Evolutionary conservation across 768 basidiomycete genomes (phyloP).

Genomic region (Russula sp.): DNA sequence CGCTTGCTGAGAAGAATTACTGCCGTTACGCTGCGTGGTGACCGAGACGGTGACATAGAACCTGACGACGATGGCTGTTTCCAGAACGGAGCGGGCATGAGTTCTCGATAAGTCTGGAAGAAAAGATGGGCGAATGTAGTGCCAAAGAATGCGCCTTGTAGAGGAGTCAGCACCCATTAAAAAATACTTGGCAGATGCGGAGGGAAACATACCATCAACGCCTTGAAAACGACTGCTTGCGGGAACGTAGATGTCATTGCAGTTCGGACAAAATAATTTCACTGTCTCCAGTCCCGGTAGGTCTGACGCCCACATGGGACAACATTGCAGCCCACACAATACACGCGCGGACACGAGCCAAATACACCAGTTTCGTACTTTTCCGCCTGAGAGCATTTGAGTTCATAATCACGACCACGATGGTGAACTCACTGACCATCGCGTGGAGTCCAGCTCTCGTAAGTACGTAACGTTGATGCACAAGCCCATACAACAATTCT

Average conservation of each 20-base stretch:
- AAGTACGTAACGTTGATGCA: conserved; percentile 96
- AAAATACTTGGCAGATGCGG: conserved; percentile 3
- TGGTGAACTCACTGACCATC: conserved; percentile 60
- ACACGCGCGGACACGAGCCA: conserved; percentile 93
- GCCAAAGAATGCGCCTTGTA: conserved; percentile 93
- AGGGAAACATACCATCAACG: conserved; percentile 73
- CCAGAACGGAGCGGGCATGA: conserved; percentile 93
- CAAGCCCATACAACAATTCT: conserved; percentile 94
- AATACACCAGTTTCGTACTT: conserved; percentile 93
- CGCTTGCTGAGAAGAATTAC: conserved; percentile 44
- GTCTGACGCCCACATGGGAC: conserved; percentile 96
- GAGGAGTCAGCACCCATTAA: conserved; percentile 6
- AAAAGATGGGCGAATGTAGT: conserved; percentile 98
- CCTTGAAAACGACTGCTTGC: conserved; percentile 94
- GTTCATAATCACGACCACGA: conserved; percentile 21
- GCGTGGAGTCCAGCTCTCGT: conserved; percentile 91
- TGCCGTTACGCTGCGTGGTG: conserved; percentile 51
- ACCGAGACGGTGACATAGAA: conserved; percentile 52
- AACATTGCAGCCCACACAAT: conserved; percentile 83
- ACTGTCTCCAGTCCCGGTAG: conserved; percentile 96
- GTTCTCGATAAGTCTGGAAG: conserved; percentile 95
- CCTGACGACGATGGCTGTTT: conserved; percentile 56
- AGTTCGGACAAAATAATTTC: conserved; percentile 96
- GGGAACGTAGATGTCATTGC: conserved; percentile 94
- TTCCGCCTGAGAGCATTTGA: conserved; percentile 61